A percentile compares a stretch with the other conserved stretches of the same genome.
Conservation (phyloP, 2,329 filamentous ascomycete species). For the Dendrostoma leiphaemia region DNA sequence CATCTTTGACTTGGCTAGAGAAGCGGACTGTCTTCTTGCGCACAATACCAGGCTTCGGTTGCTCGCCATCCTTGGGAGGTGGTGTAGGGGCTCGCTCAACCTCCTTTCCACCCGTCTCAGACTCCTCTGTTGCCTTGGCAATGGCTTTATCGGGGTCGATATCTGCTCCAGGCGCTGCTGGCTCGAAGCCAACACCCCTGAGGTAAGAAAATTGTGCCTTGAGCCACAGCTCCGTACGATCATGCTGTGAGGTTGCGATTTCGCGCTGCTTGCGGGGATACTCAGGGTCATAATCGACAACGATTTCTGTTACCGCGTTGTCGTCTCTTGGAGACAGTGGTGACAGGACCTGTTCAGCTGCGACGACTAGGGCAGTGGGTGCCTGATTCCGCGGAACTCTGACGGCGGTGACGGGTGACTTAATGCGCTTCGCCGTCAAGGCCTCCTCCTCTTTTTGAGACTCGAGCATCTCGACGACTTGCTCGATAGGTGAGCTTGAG, state of each 20-base stretch:
- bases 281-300: slow-evolving; percentile 69
- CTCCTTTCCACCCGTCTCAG: slow-evolving; percentile 24
- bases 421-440: slow-evolving; percentile 54
- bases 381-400: slow-evolving; percentile 22
- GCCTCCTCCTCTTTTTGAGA: slow-evolving; percentile 58
- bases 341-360: slow-evolving; percentile 30
- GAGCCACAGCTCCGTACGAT: slow-evolving; percentile 85
- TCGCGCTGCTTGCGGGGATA: slow-evolving; percentile 74
- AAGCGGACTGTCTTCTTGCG: slow-evolving; percentile 76
- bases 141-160: slow-evolving; percentile 32
- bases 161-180: slow-evolving; percentile 30
- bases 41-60: slow-evolving; percentile 20
- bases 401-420: slow-evolving; percentile 33
- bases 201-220: slow-evolving; percentile 77
- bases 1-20: slow-evolving; percentile 49
- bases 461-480: slow-evolving; percentile 60
- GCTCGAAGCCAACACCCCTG: slow-evolving; percentile 56
- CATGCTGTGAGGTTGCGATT: slow-evolving; percentile 69
- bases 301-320: slow-evolving; percentile 62
- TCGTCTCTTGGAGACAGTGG: slow-evolving; percentile 47
- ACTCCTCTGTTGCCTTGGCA: slow-evolving; percentile 6
- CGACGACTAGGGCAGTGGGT: slow-evolving; percentile 28
- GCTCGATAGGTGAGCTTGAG: slow-evolving; percentile 57
- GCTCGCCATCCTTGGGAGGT: slow-evolving; percentile 18
- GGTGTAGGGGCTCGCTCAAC: slow-evolving; percentile 27